phyloP scores from a whole-genome alignment of 2,329 filamentous ascomycete species.

The Stachybotrys elegans region DNA sequence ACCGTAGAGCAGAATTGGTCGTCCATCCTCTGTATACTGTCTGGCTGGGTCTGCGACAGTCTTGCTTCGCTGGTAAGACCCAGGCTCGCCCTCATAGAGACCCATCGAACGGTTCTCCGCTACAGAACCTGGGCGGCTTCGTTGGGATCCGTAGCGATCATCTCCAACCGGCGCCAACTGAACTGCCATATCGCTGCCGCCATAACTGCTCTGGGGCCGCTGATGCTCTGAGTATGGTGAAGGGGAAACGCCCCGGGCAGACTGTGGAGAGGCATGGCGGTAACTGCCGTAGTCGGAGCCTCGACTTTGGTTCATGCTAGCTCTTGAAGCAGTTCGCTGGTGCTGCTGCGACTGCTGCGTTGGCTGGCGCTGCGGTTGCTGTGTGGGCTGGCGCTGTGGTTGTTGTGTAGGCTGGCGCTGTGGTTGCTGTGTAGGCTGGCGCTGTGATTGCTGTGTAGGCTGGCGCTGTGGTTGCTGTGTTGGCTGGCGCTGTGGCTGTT shows the following conservation, averaged over 20 bases:
- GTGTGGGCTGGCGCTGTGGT: too few species aligned
- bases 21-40: constrained; percentile 80
- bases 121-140: constrained; percentile 27
- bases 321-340: too few species aligned
- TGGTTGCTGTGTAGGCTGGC: too few species aligned
- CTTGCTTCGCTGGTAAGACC: constrained; percentile 63
- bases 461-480: too few species aligned
- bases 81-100: constrained; percentile 45
- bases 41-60: constrained; percentile 79
- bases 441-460: too few species aligned
- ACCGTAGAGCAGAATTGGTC: constrained; percentile 91
- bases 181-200: constrained; percentile 57
- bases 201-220: constrained; percentile 47
- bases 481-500: too few species aligned
- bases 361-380: too few species aligned
- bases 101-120: constrained; percentile 44
- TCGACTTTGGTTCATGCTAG: constrained; percentile 36
- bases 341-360: too few species aligned
- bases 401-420: too few species aligned
- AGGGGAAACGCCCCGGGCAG: constrained; percentile 42
- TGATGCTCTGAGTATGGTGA: constrained; percentile 41
- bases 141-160: constrained; percentile 54
- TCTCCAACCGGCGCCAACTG: constrained; percentile 57
- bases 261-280: constrained; percentile 45
- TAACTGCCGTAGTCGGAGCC: constrained; percentile 47